A percentile compares a stretch with the other conserved stretches of the same genome.
phyloP scores from a whole-genome alignment of 2,329 filamentous ascomycete species.

The Lecanicillium sp. region DNA sequence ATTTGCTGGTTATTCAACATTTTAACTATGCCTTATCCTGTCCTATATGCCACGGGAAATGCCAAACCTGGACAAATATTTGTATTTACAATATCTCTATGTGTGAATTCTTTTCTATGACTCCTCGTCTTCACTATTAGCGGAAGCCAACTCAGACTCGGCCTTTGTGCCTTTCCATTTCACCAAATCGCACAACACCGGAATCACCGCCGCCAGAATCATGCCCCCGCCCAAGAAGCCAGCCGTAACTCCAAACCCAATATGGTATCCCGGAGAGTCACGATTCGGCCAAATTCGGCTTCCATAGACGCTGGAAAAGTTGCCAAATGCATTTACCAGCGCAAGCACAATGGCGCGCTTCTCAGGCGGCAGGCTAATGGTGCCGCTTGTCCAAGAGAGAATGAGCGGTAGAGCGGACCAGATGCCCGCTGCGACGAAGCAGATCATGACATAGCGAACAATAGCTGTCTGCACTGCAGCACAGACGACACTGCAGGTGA shows the following conservation, averaged over 20 bases:
- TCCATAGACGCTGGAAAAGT: conserved; percentile 22
- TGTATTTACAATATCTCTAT: background rate
- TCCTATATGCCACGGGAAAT: too few species aligned
- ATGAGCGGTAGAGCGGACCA: conserved; percentile 18
- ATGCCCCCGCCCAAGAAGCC: conserved; percentile 17
- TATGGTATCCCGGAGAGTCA: conserved; percentile 17
- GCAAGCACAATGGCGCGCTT: conserved; percentile 24
- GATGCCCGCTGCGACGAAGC: conserved; percentile 17
- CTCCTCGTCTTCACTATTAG: background rate
- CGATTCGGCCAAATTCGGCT: conserved; percentile 20
- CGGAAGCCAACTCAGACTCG: background rate
- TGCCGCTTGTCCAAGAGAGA: conserved; percentile 19
- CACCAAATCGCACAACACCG: conserved; percentile 12
- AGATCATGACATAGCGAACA: conserved; percentile 21
- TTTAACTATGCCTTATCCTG: too few species aligned
- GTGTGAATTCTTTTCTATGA: background rate
- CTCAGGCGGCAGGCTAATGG: conserved; percentile 18
- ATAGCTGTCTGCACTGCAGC: conserved; percentile 13
- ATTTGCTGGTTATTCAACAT: too few species aligned
- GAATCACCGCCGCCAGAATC: conserved; percentile 15
- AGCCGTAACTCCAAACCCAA: conserved; percentile 21
- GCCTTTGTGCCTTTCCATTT: background rate
- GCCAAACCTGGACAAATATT: too few species aligned
- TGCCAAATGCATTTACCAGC: conserved; percentile 22
- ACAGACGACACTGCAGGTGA: conserved; percentile 13